Base-by-base conservation (phyloP, 306 rosid genomes). In the Acacia confusa region DNA sequence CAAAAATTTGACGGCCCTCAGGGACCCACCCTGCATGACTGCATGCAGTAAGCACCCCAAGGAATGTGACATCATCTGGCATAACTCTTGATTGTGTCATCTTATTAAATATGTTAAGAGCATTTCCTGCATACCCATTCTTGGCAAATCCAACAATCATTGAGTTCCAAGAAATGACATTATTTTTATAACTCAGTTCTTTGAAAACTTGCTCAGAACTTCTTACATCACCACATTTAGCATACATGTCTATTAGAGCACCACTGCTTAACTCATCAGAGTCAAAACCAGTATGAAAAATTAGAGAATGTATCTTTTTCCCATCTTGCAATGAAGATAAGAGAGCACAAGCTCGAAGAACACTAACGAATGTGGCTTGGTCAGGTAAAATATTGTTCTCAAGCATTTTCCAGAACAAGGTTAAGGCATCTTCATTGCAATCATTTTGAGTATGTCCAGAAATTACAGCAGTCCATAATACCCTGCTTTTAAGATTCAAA, bases 131-230 rank as follows among this genome's bases (percentile, higher is more conserved):
- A 80, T 82, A 88, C 52, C 97, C 98, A 74, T 92, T 92, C 82
- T 92, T 94, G 4, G 98, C 98, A 74, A 89, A 86, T 63, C 97
- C 98, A 81, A 88, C 93, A 25, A 94, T 90, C 92, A 94, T 90
- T 52, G 98, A 90, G 83, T 94, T 94, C 98, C 97, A 94, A 75
- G 95, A 89, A 80, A 94, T 89, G 27, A 88, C 91, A 19, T 86
- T 86, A 52, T 76, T 86, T 84, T 90, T 94, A 65, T 48, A 25
- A 30, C 74, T 30, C 91, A 90, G 73, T 87, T 94, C 97, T 69
- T 81, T 79, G 61, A 94, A 94, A 85, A 90, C 97, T 79, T 80
- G 85, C 38, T 78, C 78, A 64, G 92, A 90, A 84, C 89, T 76
- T 79, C 64, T 57, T 69, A 90, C 83, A 64, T 92, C 95, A 3